These are phyloP conservation scores for Dipteronia sinensis DNA, from an alignment of 345 rosid genomes.

Conservation along the genomic window DNA sequence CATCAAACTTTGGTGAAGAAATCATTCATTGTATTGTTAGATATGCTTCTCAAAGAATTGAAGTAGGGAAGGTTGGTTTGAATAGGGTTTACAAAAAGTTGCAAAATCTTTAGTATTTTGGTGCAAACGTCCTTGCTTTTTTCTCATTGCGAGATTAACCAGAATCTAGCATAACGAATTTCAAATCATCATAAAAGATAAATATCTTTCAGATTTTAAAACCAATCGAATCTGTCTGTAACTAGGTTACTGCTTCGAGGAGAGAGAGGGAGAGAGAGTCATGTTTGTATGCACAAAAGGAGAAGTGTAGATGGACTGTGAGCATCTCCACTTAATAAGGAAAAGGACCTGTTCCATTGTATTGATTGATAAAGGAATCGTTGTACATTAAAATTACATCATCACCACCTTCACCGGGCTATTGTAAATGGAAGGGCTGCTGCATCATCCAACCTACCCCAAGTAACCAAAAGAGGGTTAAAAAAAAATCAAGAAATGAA, in stretches of 20 bases:
- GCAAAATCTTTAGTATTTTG: too few relatives aligned
- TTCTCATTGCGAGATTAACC: too few relatives aligned
- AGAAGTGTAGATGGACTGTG: background rate
- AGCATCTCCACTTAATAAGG: background rate
- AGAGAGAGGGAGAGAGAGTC: too few relatives aligned
- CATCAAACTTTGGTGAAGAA: background rate
- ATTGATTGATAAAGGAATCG: background rate
- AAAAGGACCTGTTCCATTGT: background rate
- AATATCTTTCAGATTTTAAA: too few relatives aligned
- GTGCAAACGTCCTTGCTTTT: background rate
- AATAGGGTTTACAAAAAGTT: background rate
- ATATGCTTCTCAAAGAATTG: background rate
- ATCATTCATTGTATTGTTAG: background rate
- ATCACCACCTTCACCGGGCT: background rate
- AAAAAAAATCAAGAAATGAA: conserved; percentile 28
- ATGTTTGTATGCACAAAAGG: background rate
- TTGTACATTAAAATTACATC: conserved; percentile 23
- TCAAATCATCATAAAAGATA: too few relatives aligned
- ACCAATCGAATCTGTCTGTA: too few relatives aligned
- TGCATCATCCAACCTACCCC: conserved; percentile 22
- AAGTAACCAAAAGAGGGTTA: conserved; percentile 4
- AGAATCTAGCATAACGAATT: too few relatives aligned
- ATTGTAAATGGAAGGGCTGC: conserved; percentile 15
- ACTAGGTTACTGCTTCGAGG: too few relatives aligned
- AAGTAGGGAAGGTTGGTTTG: background rate